Base-by-base conservation (phyloP, 306 rosid species). In the Hippophae tibetana region DNA sequence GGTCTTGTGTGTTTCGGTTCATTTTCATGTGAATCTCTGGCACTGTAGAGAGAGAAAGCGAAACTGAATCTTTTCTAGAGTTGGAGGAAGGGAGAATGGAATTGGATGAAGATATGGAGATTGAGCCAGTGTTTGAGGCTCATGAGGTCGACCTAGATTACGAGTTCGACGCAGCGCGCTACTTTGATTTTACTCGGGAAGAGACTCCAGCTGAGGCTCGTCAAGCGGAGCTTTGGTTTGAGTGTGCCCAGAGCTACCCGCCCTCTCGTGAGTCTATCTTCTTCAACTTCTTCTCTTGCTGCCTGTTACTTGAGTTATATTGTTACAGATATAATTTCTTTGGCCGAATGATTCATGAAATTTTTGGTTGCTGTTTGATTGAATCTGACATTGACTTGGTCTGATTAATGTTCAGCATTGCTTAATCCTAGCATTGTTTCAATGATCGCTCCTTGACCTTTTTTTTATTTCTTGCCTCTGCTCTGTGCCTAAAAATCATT, bases 221-320 rank as follows among this genome's bases (percentile, higher is more conserved):
- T n/a, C 59, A 51, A n/a, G 73, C 84, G 9, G 87, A 82, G 73
- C 63, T 72, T 47, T 82, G 87, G 87, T 82, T 82, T 64, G 66
- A 69, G 43, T 74, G 81, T 27, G 84, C 87, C 10, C 62, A 13
- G 60, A 73, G 69, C 64, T 78, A 78, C 46, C 81, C 84, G 31
- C 87, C 87, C 18, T 82, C 87, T 48, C 84, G 87, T 82, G 70
- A 78, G 86, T 73, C 48, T 67, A 31, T 51, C 8, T 10, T 66
- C 43, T 49, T 18, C 5, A 7, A 41, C 56, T 57, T 31, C 4
- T 31, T 31, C 55, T 8, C 7, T 23, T 8, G 8, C 7, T 42
- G 5, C 8, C 41, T 60, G 23, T 2, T 9, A 57, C 12, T 6
- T 50, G 2, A n/a, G n/a, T 18, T 12, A 63, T 57, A 42, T 6